Evolutionary conservation across 257 asterid species (phyloP).

Genomic region (Rhazya stricta): DNA sequence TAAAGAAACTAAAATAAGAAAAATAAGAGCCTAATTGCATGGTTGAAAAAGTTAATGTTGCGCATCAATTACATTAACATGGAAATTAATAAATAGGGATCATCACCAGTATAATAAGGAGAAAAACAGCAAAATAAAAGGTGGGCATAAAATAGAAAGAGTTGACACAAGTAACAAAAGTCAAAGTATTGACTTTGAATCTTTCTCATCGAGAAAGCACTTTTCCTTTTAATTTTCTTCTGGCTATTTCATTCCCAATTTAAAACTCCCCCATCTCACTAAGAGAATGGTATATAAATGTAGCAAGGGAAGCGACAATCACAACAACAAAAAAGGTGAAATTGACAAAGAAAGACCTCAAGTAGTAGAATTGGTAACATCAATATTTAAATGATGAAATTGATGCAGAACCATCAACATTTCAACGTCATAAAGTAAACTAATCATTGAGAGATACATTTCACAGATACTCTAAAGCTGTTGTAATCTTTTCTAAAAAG

Average conservation of each 20-base stretch:
- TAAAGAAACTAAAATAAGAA: no score
- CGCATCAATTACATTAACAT: neutral
- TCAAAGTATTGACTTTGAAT: neutral
- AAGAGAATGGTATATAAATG: neutral
- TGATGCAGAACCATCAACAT: neutral
- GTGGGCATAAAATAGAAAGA: neutral
- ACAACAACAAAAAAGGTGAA: no score
- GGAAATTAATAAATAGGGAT: neutral
- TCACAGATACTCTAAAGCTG: no score
- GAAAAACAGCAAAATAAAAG: neutral
- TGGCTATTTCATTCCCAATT: neutral
- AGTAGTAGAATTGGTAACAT: neutral
- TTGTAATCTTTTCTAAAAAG: no score
- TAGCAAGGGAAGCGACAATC: neutral
- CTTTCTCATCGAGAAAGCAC: neutral
- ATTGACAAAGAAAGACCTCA: neutral
- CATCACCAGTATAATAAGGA: neutral
- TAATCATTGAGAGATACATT: no score
- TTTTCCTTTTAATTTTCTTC: neutral
- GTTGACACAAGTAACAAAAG: neutral
- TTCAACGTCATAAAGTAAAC: no score
- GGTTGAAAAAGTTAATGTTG: neutral
- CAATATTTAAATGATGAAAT: neutral
- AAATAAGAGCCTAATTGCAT: no score
- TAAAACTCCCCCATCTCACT: no score